phyloP scores from a whole-genome alignment of 768 basidiomycete species.

The Hortiboletus campestris region DNA sequence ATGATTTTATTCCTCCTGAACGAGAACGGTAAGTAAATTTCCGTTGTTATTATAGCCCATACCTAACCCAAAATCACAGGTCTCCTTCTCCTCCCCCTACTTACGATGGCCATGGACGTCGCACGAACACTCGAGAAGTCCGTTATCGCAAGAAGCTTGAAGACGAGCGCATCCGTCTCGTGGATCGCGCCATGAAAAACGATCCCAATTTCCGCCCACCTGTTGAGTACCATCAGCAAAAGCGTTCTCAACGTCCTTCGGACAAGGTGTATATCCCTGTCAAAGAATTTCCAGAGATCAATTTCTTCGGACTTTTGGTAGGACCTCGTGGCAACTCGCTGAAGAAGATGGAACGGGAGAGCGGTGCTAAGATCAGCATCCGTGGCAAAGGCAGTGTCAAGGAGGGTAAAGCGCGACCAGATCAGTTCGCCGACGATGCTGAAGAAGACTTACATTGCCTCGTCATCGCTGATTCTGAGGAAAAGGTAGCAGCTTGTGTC shows the following conservation, averaged over 20 bases:
- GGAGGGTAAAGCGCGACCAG: constrained; percentile 95
- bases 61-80: constrained; percentile 41
- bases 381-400: constrained; percentile 98
- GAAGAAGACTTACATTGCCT: constrained; percentile 99
- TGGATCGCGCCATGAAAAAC: constrained; percentile 95
- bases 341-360: constrained; percentile 99
- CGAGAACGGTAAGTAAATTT: constrained; percentile 65
- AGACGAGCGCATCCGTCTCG: constrained; percentile 87
- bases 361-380: constrained; percentile 97
- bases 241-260: constrained; percentile 88
- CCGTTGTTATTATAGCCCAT: background rate
- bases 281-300: constrained; percentile 99
- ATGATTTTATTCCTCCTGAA: constrained; percentile 95
- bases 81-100: constrained; percentile 97
- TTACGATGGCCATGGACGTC: constrained; percentile 95
- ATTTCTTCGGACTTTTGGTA: constrained; percentile 97
- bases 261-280: constrained; percentile 99
- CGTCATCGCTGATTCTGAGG: constrained; percentile 88
- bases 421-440: constrained; percentile 93
- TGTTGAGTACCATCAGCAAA: constrained; percentile 93
- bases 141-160: constrained; percentile 95
- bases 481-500: constrained; percentile 89
- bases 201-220: constrained; percentile 98
- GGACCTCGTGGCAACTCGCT: constrained; percentile 98
- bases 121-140: constrained; percentile 98